Percentiles rank a stretch among this genome's conserved stretches.
phyloP scores from a whole-genome alignment of 805 yeast species.

The Kluyveromyces lactis region DNA sequence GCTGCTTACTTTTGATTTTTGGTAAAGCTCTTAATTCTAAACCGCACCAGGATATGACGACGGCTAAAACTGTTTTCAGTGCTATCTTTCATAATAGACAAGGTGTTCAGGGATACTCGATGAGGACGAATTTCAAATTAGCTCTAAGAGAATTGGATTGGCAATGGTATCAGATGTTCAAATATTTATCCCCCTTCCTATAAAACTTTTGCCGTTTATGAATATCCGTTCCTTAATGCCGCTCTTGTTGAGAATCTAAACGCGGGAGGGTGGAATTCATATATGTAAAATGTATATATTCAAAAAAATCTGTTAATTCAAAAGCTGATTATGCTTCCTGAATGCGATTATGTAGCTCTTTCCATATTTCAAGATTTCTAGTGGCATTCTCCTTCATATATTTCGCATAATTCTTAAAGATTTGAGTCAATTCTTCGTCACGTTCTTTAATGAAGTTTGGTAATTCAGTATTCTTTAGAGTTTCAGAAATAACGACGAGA shows the following conservation, averaged over 20 bases:
- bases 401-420: constrained; percentile 21
- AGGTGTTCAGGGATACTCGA: not conserved
- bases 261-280: no score
- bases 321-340: not conserved
- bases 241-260: no score
- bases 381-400: constrained; percentile 24
- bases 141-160: not conserved
- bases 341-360: constrained; percentile 12
- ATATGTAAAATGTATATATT: no score
- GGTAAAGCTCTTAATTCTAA: not conserved
- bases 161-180: not conserved
- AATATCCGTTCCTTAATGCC: no score
- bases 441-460: constrained; percentile 22
- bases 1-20: not conserved
- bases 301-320: no score
- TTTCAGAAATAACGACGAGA: constrained; percentile 21
- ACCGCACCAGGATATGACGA: not conserved
- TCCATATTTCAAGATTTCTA: constrained; percentile 25
- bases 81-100: not conserved
- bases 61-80: not conserved
- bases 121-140: not conserved
- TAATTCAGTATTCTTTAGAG: constrained; percentile 27
- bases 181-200: not conserved
- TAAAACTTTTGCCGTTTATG: no score
- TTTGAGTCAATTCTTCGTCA: constrained; percentile 16